A percentile compares a stretch with the other conserved stretches of the same genome.
Evolutionary conservation across 768 basidiomycete genomes (phyloP).

Genomic region (Phlegmacium glaucopus): DNA sequence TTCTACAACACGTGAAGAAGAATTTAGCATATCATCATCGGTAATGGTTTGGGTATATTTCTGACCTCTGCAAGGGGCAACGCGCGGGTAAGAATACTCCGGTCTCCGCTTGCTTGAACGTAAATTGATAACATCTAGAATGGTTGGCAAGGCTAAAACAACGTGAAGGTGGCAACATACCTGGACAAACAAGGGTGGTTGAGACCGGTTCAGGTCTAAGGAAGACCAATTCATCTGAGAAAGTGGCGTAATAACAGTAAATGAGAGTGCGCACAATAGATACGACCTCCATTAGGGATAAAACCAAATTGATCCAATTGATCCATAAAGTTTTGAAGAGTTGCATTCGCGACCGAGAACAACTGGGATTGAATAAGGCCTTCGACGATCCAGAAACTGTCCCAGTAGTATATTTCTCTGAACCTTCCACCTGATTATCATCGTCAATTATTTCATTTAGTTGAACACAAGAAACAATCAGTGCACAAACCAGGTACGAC

Average conservation of each 20-base stretch:
- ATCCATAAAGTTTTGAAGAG: constrained; percentile 94
- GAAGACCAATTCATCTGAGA: not conserved
- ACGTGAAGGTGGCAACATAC: constrained; percentile 31
- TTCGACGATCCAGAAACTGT: constrained; percentile 83
- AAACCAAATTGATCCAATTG: constrained; percentile 82
- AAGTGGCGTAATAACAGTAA: not conserved
- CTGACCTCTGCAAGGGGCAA: constrained; percentile 80
- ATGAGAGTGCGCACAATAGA: constrained; percentile 57
- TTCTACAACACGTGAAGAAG: constrained; percentile 37
- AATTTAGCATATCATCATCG: not conserved
- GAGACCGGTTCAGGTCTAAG: constrained; percentile 83
- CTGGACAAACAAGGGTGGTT: constrained; percentile 86
- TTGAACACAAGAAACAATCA: not conserved
- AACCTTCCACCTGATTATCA: constrained; percentile 59
- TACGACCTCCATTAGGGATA: constrained; percentile 91
- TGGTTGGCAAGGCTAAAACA: not conserved
- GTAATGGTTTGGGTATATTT: not conserved
- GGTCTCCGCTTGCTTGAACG: constrained; percentile 67
- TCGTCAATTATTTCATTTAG: not conserved
- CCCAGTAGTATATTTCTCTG: constrained; percentile 74
- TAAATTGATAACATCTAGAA: constrained; percentile 89
- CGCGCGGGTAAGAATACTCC: constrained; percentile 69
- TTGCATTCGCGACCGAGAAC: constrained; percentile 66
- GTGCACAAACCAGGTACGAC: constrained; percentile 73
- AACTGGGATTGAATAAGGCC: constrained; percentile 84